phyloP scores from a whole-genome alignment of 495 filamentous ascomycete species.

The Trichoderma virens region DNA sequence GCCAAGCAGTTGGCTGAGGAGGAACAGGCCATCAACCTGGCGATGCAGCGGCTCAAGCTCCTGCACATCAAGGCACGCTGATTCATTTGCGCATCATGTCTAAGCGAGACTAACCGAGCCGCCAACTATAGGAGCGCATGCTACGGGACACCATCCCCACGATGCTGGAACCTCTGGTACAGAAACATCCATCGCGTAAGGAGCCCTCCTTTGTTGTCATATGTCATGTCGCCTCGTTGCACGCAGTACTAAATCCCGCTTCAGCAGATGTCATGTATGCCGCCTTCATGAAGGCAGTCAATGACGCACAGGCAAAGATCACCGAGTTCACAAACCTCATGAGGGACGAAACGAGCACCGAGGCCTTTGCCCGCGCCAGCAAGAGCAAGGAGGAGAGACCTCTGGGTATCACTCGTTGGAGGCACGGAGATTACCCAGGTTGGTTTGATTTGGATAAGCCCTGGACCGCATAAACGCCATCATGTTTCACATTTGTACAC shows the following conservation, averaged over 20 bases:
- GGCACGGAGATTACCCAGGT: conserved; percentile 38
- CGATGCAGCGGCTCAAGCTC: conserved; percentile 29
- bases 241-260: conserved; percentile 2
- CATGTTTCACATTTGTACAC: not conserved
- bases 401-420: conserved; percentile 43
- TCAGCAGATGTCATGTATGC: conserved; percentile 33
- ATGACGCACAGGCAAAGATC: conserved; percentile 32
- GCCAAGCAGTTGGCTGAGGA: conserved; percentile 18
- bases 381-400: conserved; percentile 39
- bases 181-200: conserved; percentile 32
- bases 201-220: conserved; percentile 6
- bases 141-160: conserved; percentile 38
- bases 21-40: conserved; percentile 28
- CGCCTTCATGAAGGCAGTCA: conserved; percentile 31
- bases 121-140: conserved; percentile 26
- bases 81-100: not conserved
- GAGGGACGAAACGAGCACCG: conserved; percentile 31
- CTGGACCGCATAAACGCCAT: not conserved
- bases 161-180: conserved; percentile 35
- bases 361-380: conserved; percentile 31
- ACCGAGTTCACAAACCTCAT: conserved; percentile 33
- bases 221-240: not conserved
- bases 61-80: conserved; percentile 34
- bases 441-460: conserved; percentile 25
- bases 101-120: not conserved